Evolutionary conservation across 495 filamentous ascomycete species (phyloP).

Genomic region (Neurospora sp.): DNA sequence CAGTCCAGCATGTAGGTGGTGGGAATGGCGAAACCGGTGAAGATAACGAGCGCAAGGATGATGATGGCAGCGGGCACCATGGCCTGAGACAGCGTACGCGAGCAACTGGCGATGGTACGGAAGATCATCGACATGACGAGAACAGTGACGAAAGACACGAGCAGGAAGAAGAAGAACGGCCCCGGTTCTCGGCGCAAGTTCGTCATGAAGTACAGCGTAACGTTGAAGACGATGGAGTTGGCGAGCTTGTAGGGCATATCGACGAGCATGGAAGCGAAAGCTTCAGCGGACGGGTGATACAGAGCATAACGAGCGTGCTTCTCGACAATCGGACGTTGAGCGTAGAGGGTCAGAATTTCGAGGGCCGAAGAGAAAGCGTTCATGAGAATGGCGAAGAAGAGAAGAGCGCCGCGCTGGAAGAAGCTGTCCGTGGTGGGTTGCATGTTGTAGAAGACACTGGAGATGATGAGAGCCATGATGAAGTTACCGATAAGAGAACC

Average conservation of each 20-base stretch:
- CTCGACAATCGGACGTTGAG: slow-evolving; percentile 84
- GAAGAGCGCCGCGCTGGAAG: slow-evolving; percentile 66
- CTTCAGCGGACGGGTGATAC: slow-evolving; percentile 84
- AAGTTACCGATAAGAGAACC: slow-evolving; percentile 63
- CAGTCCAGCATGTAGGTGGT: slow-evolving; percentile 66
- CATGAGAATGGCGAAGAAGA: slow-evolving; percentile 83
- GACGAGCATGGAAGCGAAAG: slow-evolving; percentile 70
- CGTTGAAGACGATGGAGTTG: slow-evolving; percentile 47
- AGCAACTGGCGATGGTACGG: slow-evolving; percentile 70
- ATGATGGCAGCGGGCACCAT: slow-evolving; percentile 75
- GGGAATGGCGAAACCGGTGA: slow-evolving; percentile 85
- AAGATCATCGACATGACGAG: slow-evolving; percentile 74
- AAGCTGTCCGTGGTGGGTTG: slow-evolving; percentile 53
- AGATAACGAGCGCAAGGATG: slow-evolving; percentile 74
- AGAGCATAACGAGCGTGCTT: slow-evolving; percentile 87
- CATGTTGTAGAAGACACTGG: slow-evolving; percentile 74
- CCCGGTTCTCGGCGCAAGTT: slow-evolving; percentile 67
- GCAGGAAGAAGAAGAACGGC: slow-evolving; percentile 73
- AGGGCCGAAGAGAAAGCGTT: slow-evolving; percentile 73
- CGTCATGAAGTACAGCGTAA: slow-evolving; percentile 79
- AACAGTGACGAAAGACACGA: slow-evolving; percentile 57
- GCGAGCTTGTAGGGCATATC: slow-evolving; percentile 64
- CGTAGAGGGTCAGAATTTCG: slow-evolving; percentile 75
- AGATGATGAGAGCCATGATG: slow-evolving; percentile 66
- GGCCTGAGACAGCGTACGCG: slow-evolving; percentile 70